Conservation (phyloP, 1,284 basidiomycete genomes). For the Rhodofomes roseus region DNA sequence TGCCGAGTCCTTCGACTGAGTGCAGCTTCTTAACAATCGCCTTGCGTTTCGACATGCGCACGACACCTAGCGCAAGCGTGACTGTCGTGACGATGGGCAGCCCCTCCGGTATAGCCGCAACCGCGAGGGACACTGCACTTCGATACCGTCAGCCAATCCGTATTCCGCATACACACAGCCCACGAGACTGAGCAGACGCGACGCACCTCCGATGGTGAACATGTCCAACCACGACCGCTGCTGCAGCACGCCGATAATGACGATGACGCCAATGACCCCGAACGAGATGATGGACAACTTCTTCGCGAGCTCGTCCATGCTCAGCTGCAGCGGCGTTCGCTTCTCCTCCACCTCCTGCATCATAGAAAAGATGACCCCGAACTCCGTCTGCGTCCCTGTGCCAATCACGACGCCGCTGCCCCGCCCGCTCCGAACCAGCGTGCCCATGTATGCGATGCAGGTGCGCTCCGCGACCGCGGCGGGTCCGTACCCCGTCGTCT, state of each 20-base stretch:
- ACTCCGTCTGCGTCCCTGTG: slow-evolving; percentile 88
- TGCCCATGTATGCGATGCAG: slow-evolving; percentile 97
- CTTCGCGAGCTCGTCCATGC: slow-evolving; percentile 96
- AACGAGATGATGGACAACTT: slow-evolving; percentile 90
- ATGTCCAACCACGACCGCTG: slow-evolving; percentile 92
- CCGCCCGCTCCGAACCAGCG: slow-evolving; percentile 87
- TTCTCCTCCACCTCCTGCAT: slow-evolving; percentile 97
- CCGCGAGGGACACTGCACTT: slow-evolving; percentile 84
- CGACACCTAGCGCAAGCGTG: slow-evolving; percentile 90
- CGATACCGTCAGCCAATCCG: slow-evolving; percentile 15
- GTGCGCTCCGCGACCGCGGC: slow-evolving; percentile 82
- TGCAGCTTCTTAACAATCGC: slow-evolving; percentile 97
- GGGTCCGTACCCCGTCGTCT: slow-evolving; percentile 34
- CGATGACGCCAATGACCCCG: slow-evolving; percentile 90
- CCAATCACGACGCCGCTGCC: slow-evolving; percentile 89
- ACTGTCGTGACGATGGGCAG: slow-evolving; percentile 97
- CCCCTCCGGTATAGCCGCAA: slow-evolving; percentile 96
- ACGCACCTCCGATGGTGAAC: slow-evolving; percentile 94
- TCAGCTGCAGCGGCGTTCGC: slow-evolving; percentile 89
- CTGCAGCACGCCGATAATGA: slow-evolving; percentile 87
- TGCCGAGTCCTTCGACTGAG: slow-evolving; percentile 91
- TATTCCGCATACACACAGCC: slow-evolving; percentile 1
- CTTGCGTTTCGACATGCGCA: slow-evolving; percentile 91
- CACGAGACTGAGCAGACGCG: not conserved
- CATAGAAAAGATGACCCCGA: slow-evolving; percentile 96